Conservation (phyloP, 2,329 filamentous ascomycete species). For the Claviceps pazoutovae region DNA sequence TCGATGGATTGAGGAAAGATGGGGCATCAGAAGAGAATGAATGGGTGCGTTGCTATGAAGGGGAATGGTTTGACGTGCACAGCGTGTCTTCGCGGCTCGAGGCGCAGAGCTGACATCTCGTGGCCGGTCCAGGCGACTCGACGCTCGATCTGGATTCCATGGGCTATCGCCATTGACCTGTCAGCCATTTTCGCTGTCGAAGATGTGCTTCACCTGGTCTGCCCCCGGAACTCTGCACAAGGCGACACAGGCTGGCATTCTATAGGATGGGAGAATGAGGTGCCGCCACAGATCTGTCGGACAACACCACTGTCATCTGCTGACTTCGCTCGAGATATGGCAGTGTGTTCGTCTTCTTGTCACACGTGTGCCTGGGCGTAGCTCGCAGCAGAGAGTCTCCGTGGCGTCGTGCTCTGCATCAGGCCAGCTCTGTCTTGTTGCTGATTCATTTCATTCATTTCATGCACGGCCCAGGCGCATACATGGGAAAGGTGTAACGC, state of each 20-base stretch:
- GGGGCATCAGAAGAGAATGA: background rate
- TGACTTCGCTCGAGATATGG: constrained; percentile 19
- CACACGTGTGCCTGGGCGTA: constrained; percentile 29
- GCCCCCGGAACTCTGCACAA: constrained; percentile 7
- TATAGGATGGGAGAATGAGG: constrained; percentile 28
- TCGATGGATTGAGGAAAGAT: background rate
- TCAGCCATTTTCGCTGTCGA: constrained; percentile 23
- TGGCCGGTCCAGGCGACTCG: constrained; percentile 26
- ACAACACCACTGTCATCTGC: constrained; percentile 24
- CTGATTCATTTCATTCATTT: constrained; percentile 23
- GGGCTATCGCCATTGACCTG: constrained; percentile 21
- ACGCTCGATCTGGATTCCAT: constrained; percentile 28
- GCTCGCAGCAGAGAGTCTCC: constrained; percentile 26
- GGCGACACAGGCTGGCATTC: constrained; percentile 24
- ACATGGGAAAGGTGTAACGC: constrained; percentile 20
- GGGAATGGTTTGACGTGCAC: too few relatives aligned
- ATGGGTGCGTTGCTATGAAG: too few relatives aligned
- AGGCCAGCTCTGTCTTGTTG: constrained; percentile 31
- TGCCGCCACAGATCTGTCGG: constrained; percentile 27
- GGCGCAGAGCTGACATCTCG: constrained; percentile 8
- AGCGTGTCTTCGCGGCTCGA: too few relatives aligned
- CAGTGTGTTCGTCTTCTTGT: constrained; percentile 22
- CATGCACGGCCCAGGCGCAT: constrained; percentile 24
- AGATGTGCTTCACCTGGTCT: constrained; percentile 13
- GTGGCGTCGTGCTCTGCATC: constrained; percentile 34